phyloP scores from a whole-genome alignment of 768 basidiomycete genomes.

The Fistulinella prunicolor region DNA sequence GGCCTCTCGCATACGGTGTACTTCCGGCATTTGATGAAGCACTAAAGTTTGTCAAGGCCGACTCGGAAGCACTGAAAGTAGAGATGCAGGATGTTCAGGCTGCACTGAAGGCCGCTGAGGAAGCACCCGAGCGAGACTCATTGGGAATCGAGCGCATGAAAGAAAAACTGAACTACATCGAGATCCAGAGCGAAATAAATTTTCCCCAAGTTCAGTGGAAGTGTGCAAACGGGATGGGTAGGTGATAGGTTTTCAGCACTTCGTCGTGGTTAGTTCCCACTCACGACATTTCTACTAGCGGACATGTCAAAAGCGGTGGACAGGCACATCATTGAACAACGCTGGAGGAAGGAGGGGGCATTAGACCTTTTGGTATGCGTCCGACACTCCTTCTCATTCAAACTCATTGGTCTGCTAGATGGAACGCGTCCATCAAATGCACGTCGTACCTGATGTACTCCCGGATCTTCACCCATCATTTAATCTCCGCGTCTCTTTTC shows the following conservation, averaged over 20 bases:
- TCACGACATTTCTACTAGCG: conserved; percentile 35
- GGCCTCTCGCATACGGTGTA: conserved; percentile 58
- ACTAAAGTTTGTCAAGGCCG: conserved; percentile 60
- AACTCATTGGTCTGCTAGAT: conserved; percentile 49
- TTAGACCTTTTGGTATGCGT: conserved; percentile 71
- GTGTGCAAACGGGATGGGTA: conserved; percentile 76
- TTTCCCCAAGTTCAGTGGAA: conserved; percentile 80
- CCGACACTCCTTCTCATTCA: neutral
- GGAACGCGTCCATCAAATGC: conserved; percentile 91
- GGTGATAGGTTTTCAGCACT: conserved; percentile 26
- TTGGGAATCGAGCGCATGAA: conserved; percentile 42
- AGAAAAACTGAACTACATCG: conserved; percentile 55
- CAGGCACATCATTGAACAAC: conserved; percentile 77
- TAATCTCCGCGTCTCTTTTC: conserved; percentile 68
- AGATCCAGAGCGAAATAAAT: conserved; percentile 81
- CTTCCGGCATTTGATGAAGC: conserved; percentile 86
- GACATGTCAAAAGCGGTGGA: conserved; percentile 69
- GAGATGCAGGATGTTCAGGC: conserved; percentile 23
- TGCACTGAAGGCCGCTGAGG: conserved; percentile 15
- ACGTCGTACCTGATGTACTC: conserved; percentile 84
- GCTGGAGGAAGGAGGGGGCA: conserved; percentile 81
- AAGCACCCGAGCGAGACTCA: conserved; percentile 31
- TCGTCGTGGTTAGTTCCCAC: neutral
- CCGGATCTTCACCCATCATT: conserved; percentile 67
- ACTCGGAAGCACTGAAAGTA: conserved; percentile 49